Base-by-base conservation (phyloP, 352 stramenopile genomes). In the Phytopythium kandeliae region DNA sequence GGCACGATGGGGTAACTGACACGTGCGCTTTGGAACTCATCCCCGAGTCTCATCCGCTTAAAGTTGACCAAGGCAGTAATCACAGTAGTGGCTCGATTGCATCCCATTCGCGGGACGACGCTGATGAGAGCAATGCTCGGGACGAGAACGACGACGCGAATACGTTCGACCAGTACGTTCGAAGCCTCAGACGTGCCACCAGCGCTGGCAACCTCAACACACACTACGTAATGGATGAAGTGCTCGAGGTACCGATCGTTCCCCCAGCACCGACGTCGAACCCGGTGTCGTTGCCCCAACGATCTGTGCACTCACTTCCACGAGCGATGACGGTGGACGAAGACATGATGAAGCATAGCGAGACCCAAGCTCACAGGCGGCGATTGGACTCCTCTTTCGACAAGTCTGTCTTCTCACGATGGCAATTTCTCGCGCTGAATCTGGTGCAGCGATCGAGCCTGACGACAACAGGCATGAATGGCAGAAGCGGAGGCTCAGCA, bases 341-440 rank as follows among this genome's bases (percentile, higher is more conserved):
- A 21, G 33, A 9, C 19, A 51, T 19, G 22, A 41, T 38, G 16
- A 51, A 41, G 28, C 28, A 24, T 13, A 38, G 30, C 49, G 56
- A 71, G 25, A 60, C 62, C n/a, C 65, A 76, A 3, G 48, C 61
- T 22, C 56, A 73, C 22, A 11, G n/a, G 3, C 25, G 28, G n/a
- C 25, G 9, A 13, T 13, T 49, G 26, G 28, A 26, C 3, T 24
- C 9, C 16, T 37, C 43, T 19, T 2, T 30, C 0, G 43, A 35
- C 43, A 26, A 56, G 69, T 42, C 26, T 38, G 15, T 54, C 36
- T 67, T 78, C 31, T 78, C 72, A 13, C 68, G 63, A 17, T 92
- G 81, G 81, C 63, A 61, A 24, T 89, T 89, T 55, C 49, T 87
- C n/a, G 41, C 63, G 3, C 76, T 78, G 0, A 78, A 88, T 59